These are phyloP conservation scores for Euphorbia tirucalli DNA, from an alignment of 345 rosid species.

Conservation along the genomic window DNA sequence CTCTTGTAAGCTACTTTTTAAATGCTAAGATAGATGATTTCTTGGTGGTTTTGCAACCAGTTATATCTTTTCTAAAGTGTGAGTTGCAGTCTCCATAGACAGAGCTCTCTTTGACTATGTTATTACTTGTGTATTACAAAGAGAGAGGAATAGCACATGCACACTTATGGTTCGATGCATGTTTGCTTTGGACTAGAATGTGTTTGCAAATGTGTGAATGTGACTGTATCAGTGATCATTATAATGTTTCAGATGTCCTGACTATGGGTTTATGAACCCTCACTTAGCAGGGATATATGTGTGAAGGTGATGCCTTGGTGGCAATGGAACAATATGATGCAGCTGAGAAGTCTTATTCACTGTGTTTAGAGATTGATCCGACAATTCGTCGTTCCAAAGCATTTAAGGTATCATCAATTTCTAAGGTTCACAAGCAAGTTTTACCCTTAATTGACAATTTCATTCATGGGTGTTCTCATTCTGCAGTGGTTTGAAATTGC, in stretches of 20 bases:
- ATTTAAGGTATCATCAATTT: conserved; percentile 53
- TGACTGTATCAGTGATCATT: too few species aligned
- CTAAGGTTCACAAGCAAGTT: neutral
- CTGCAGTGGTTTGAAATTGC: neutral
- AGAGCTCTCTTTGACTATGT: neutral
- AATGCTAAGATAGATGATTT: neutral
- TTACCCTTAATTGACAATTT: neutral
- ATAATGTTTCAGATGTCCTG: neutral
- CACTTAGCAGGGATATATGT: conserved; percentile 52
- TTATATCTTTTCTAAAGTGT: neutral
- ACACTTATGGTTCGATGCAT: neutral
- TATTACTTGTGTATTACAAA: neutral
- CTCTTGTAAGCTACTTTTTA: neutral
- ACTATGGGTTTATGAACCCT: neutral
- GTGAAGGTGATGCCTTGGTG: conserved; percentile 76
- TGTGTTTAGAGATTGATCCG: conserved; percentile 63
- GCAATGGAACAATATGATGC: conserved; percentile 59
- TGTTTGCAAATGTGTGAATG: neutral
- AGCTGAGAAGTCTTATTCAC: conserved; percentile 63
- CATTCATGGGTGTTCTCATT: too few species aligned
- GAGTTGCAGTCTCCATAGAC: neutral
- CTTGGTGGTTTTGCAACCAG: neutral
- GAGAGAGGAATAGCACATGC: neutral
- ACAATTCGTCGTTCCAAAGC: conserved; percentile 63
- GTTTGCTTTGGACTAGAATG: neutral